phyloP scores from a whole-genome alignment of 164 flowering plant genomes.

The Stephania japonica region DNA sequence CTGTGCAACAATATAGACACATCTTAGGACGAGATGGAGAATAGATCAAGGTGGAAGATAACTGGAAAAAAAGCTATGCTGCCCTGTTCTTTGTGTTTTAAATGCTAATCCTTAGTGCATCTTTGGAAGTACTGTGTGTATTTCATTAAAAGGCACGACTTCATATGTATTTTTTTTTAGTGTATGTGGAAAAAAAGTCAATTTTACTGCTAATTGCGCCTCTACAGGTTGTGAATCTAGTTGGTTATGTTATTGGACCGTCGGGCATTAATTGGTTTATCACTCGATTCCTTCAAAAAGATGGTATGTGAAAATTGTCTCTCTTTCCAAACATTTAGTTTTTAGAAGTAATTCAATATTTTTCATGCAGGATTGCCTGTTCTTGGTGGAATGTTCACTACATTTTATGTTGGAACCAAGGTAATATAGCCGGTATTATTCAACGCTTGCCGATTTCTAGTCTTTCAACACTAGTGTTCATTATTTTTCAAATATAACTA shows the following conservation, averaged over 20 bases:
- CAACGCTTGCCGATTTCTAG: not conserved
- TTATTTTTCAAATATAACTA: not conserved
- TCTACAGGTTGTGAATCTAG: slow-evolving; percentile 85
- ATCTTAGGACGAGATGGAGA: not conserved
- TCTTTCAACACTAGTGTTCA: not conserved
- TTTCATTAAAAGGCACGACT: not conserved
- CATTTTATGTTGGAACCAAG: slow-evolving; percentile 93
- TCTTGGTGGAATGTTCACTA: slow-evolving; percentile 57
- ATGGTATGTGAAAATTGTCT: slow-evolving; percentile 39
- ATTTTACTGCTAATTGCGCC: not conserved
- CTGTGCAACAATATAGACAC: too few species aligned
- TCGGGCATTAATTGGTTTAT: slow-evolving; percentile 73
- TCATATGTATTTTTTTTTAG: not conserved
- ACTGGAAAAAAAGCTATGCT: not conserved
- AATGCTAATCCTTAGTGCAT: not conserved
- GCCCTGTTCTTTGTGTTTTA: not conserved
- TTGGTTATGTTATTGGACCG: slow-evolving; percentile 89
- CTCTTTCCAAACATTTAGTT: not conserved
- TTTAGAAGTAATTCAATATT: slow-evolving; percentile 10
- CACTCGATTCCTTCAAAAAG: slow-evolving; percentile 52
- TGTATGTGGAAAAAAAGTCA: not conserved
- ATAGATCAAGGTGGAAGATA: not conserved
- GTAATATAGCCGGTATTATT: slow-evolving; percentile 25
- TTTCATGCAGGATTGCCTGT: slow-evolving; percentile 53
- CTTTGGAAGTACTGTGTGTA: not conserved